Base-by-base conservation (phyloP, 345 rosid genomes). In the Hypericum perforatum region DNA sequence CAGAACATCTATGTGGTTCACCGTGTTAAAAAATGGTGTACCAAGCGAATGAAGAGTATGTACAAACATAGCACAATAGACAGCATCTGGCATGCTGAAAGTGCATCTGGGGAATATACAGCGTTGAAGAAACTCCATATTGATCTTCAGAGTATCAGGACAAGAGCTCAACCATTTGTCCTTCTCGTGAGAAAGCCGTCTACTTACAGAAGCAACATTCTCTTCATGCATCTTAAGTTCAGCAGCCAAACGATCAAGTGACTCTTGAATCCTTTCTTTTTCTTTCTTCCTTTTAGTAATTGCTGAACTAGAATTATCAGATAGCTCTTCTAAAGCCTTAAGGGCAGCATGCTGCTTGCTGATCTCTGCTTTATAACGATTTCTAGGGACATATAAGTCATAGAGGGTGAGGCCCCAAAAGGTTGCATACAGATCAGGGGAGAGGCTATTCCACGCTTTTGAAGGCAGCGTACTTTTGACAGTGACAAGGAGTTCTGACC, bases 51-150 rank as follows among this genome's bases (percentile, higher is more conserved):
- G 99, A 72, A 94, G 97, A 47, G 89, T 84, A 60, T 82, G 90
- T 38, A 94, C 99, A 78, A 94, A 94, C 94, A 84, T 84, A 14
- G 99, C 97, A 76, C 97, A 86, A 66, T 89, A 94, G 41, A 94
- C 92, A 41, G 97, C 94, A 81, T 94, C 99, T 45, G 95, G 94
- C 97, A 94, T 94, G 79, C 99, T 89, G 76, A 94, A 94, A 58
- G 94, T 94, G 69, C 99, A 94, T 37, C 99, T 95, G 11, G 99
- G 99, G 60, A 94, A 89, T 55, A 94, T 89, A 70, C 97, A 94
- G 50, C 95, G 97, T 64, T 94, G 99, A 60, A 94, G 89, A 67
- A 94, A 94, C 79, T 94, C 99, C 95, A 94, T 86, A 67, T 94
- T 94, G 58, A 94, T 94, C 82, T 89, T 94, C 72, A 94, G 64